Evolutionary conservation across 805 yeast species (phyloP).

Genomic region (Gaillardinia entomophila): DNA sequence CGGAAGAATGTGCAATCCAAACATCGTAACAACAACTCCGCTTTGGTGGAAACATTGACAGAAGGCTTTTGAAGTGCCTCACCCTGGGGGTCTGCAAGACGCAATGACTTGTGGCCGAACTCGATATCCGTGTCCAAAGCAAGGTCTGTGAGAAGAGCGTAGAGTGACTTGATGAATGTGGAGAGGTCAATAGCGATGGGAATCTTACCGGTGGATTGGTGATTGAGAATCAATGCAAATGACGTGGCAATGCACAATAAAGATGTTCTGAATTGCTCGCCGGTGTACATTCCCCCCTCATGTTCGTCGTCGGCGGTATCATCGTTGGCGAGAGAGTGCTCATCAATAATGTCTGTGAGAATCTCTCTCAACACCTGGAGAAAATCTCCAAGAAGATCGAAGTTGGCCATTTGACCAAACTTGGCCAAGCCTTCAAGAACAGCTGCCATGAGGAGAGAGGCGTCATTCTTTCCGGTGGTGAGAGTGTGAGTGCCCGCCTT

Average conservation of each 20-base stretch:
- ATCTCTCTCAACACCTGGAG: conserved; percentile 84
- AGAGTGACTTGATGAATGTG: conserved; percentile 70
- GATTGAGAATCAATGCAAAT: conserved; percentile 76
- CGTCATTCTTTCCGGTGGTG: conserved; percentile 42
- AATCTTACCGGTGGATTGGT: conserved; percentile 52
- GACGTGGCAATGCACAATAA: conserved; percentile 85
- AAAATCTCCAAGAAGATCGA: conserved; percentile 89
- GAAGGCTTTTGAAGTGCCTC: conserved; percentile 50
- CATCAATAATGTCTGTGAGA: conserved; percentile 46
- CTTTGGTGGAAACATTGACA: conserved; percentile 83
- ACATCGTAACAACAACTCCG: conserved; percentile 73
- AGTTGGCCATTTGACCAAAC: conserved; percentile 88
- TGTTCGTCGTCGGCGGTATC: conserved; percentile 16
- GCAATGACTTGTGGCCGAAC: conserved; percentile 71
- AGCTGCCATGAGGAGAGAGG: conserved; percentile 59
- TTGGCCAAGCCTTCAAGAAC: conserved; percentile 88
- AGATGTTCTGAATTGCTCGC: conserved; percentile 59
- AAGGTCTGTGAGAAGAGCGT: conserved; percentile 60
- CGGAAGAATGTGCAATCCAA: conserved; percentile 79
- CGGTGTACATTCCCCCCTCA: conserved; percentile 24
- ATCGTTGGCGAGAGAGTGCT: conserved; percentile 33
- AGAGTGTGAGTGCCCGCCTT: conserved; percentile 30
- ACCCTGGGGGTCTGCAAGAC: conserved; percentile 71
- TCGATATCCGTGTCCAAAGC: conserved; percentile 81
- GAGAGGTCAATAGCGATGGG: conserved; percentile 67